Percentiles rank a stretch among this genome's conserved stretches.
Conservation (phyloP, 352 stramenopile species). For the Phytophthora brassicae region DNA sequence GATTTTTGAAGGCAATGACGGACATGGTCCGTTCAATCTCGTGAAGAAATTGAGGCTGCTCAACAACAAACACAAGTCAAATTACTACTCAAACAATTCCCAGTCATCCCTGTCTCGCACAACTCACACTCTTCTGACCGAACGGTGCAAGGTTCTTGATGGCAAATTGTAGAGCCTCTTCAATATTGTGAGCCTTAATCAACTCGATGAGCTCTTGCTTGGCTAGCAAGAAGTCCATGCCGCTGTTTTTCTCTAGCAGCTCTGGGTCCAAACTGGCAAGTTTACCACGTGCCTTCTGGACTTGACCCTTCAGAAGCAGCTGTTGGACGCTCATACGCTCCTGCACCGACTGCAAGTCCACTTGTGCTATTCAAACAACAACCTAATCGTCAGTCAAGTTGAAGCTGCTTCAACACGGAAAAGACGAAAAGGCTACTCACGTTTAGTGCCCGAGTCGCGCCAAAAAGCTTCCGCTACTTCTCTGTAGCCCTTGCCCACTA, state of each 20-base stretch:
- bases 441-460: conserved; percentile 67
- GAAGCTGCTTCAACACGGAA: conserved; percentile 8
- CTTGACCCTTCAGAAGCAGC: conserved; percentile 58
- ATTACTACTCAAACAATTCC: too few relatives aligned
- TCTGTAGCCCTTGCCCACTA: conserved; percentile 79
- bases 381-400: conserved; percentile 10
- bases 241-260: conserved; percentile 59
- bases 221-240: conserved; percentile 74
- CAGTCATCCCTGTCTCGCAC: too few relatives aligned
- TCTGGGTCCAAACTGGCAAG: conserved; percentile 52
- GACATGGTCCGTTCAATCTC: conserved; percentile 82
- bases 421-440: conserved; percentile 33
- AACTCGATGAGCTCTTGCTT: conserved; percentile 84
- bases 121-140: conserved; percentile 73
- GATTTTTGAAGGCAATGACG: conserved; percentile 75
- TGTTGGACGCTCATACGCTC: conserved; percentile 74
- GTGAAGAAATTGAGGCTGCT: conserved; percentile 63
- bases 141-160: conserved; percentile 73
- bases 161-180: conserved; percentile 69
- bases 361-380: conserved; percentile 40
- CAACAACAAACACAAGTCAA: too few relatives aligned
- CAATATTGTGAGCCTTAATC: conserved; percentile 67
- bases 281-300: conserved; percentile 62
- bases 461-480: conserved; percentile 78
- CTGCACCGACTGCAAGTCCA: conserved; percentile 76